These are phyloP conservation scores for Stephanodiscus minutulus DNA, from an alignment of 108 stramenopile genomes.

Conservation along the genomic window DNA sequence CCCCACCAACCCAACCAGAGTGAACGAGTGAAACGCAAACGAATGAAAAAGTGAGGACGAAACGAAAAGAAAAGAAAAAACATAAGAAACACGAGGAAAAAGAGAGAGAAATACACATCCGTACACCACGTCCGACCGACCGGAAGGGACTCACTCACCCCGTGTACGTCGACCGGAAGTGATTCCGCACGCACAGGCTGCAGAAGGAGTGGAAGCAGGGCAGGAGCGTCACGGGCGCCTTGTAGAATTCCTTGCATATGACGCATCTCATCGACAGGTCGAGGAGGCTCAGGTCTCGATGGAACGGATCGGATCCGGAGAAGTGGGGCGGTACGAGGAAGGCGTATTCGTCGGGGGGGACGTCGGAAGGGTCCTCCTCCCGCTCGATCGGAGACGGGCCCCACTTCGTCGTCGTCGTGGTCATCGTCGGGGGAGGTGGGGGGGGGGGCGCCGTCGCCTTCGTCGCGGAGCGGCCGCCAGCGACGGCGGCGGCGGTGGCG, in stretches of 20 bases:
- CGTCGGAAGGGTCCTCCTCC: background rate
- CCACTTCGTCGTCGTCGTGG: background rate
- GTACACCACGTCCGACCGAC: too few relatives aligned
- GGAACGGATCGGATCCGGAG: conserved; percentile 17
- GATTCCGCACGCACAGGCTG: conserved; percentile 53
- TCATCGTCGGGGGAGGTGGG: background rate
- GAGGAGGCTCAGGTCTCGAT: conserved; percentile 18
- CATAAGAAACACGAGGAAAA: conserved; percentile 14
- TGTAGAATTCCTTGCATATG: conserved; percentile 51
- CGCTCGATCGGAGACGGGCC: background rate
- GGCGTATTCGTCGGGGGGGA: conserved; percentile 29
- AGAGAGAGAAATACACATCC: too few relatives aligned
- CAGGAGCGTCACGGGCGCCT: conserved; percentile 45
- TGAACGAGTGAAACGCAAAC: background rate
- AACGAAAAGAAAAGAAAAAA: background rate
- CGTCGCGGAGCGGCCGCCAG: background rate
- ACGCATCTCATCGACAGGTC: conserved; percentile 48
- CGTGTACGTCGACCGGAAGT: conserved; percentile 20
- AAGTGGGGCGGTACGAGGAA: conserved; percentile 32
- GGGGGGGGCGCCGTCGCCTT: background rate
- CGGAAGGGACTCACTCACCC: background rate
- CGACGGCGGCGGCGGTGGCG: background rate
- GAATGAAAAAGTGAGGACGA: background rate
- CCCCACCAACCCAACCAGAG: too few relatives aligned
- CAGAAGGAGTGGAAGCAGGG: conserved; percentile 68